Evolutionary conservation across 2,329 filamentous ascomycete species (phyloP).

Genomic region (Aureobasidium sp.): DNA sequence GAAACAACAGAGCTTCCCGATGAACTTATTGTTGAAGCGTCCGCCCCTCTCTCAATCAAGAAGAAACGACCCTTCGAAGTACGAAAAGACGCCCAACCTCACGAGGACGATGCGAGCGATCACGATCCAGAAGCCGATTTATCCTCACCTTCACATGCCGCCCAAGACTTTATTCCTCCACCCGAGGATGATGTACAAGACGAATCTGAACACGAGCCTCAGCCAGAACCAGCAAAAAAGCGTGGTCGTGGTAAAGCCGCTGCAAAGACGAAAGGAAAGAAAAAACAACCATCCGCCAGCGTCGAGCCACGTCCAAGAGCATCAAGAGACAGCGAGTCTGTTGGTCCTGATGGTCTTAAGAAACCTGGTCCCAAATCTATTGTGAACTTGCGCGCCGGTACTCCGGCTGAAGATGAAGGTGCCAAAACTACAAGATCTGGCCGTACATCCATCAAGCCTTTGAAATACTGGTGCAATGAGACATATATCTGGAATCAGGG

Average conservation of each 20-base stretch:
- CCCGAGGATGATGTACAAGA: not conserved
- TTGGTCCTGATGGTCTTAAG: constrained; percentile 19
- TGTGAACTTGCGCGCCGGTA: constrained; percentile 25
- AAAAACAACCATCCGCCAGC: not conserved
- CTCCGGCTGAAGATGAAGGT: constrained; percentile 39
- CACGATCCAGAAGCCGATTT: constrained; percentile 1
- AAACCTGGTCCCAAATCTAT: constrained; percentile 12
- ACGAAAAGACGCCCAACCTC: not conserved
- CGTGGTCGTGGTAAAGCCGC: constrained; percentile 1
- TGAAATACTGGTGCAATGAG: constrained; percentile 85
- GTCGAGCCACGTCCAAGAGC: constrained; percentile 3
- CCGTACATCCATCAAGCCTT: constrained; percentile 65
- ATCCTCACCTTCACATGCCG: not conserved
- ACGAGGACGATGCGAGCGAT: not conserved
- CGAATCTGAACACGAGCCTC: constrained; percentile 1
- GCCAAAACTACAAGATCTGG: constrained; percentile 65
- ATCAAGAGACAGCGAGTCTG: constrained; percentile 4
- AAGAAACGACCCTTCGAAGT: constrained; percentile 5
- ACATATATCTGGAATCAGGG: constrained; percentile 60
- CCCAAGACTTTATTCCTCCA: constrained; percentile 10
- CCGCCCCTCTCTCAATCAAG: not conserved
- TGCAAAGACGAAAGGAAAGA: constrained; percentile 1
- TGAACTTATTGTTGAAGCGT: not conserved
- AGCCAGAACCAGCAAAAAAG: constrained; percentile 9
- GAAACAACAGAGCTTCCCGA: not conserved